Base-by-base conservation (phyloP, 768 basidiomycete genomes). In the Panellus pusillus region DNA sequence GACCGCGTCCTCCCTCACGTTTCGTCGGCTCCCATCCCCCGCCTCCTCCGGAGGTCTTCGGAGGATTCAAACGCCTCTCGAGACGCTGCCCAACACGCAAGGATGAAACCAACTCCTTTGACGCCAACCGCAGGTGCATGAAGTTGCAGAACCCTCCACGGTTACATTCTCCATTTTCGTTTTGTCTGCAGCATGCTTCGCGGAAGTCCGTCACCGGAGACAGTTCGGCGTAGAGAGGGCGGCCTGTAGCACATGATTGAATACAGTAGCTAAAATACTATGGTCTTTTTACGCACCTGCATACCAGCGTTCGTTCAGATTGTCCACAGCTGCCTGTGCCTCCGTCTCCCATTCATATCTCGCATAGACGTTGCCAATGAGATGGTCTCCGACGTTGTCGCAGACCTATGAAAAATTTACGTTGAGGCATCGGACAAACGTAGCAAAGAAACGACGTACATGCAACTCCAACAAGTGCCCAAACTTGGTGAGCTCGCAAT, bases 301-400 rank as follows among this genome's bases (percentile, higher is more conserved):
- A 78, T 98, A 99, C 97, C 97, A 99, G 29, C 96, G 84, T 64
- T 96, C 89, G 64, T 98, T 98, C 60, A 98, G 75, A 54, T 82
- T 91, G 63, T 96, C 92, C 6, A 98, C 93, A 2, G 96, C 96
- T 28, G 86, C 76, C 65, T 93, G 89, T 9, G 96, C 96, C 68
- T 99, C 96, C 0, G 94, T 94, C 72, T 99, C 96, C 94, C 93
- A 97, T 66, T 99, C 96, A 66, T 91, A 99, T 19, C 96, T 84
- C 4, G 95, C 96, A 67, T 99, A 99, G 2, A 99, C 96, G 63
- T 98, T 97, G 19, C 95, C 95, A 64, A 96, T 92, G 20, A 98
- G 78, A 67, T 99, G 96, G 67, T 98, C 97, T n/a, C 97, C 97
- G 31, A 99, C 95, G 66, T 99, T 99, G 74, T 99, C 96, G 66